Conservation (phyloP, 495 filamentous ascomycete species). For the Copromyces sp. region DNA sequence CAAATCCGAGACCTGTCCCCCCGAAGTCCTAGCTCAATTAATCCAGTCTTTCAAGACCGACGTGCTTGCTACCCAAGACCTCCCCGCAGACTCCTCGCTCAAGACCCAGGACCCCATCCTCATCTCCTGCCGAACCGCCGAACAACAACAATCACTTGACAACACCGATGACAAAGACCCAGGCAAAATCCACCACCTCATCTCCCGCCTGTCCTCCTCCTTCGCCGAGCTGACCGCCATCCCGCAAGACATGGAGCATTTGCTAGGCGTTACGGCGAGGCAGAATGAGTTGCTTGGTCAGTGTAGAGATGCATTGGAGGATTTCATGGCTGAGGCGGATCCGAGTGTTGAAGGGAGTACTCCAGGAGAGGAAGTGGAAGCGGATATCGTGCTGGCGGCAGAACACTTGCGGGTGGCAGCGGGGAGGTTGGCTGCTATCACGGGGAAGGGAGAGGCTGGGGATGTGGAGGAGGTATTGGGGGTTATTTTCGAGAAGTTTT, state of each 20-base stretch:
- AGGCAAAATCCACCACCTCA: conserved; percentile 58
- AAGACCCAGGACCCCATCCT: conserved; percentile 21
- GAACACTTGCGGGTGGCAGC: conserved; percentile 81
- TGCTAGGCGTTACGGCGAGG: conserved; percentile 81
- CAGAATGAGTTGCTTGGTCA: conserved; percentile 70
- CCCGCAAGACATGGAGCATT: conserved; percentile 55
- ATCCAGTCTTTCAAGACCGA: conserved; percentile 22
- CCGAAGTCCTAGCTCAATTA: conserved; percentile 15
- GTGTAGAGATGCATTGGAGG: conserved; percentile 58
- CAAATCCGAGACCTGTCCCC: conserved; percentile 58
- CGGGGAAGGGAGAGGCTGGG: conserved; percentile 72
- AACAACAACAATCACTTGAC: neutral
- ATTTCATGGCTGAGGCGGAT: conserved; percentile 48
- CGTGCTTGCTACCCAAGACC: conserved; percentile 10
- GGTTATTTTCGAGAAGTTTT: conserved; percentile 89
- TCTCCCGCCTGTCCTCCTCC: conserved; percentile 51
- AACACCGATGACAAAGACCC: conserved; percentile 37
- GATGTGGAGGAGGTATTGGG: conserved; percentile 97
- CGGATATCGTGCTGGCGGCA: conserved; percentile 83
- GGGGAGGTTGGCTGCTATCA: conserved; percentile 70
- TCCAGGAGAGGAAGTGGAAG: conserved; percentile 34
- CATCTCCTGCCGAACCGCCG: conserved; percentile 56
- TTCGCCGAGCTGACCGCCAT: conserved; percentile 66
- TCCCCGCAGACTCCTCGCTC: neutral
- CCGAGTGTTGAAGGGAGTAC: conserved; percentile 16